Evolutionary conservation across 2,329 filamentous ascomycete species (phyloP), one percentile per base, ranked within the genome.

Genomic region (Seiridium cupressi): DNA sequence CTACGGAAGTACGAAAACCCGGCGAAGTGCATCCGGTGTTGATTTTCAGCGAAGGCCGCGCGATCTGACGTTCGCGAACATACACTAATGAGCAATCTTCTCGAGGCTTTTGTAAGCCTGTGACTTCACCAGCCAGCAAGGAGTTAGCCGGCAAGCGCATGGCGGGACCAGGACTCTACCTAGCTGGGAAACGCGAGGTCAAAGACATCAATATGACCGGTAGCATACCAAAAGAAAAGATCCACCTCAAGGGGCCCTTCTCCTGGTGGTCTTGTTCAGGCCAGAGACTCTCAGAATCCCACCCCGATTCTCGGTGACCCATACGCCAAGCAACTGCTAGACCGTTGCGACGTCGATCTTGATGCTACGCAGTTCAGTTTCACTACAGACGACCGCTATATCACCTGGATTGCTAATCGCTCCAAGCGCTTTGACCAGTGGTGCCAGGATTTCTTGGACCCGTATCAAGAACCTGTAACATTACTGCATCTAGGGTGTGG

Each of bases 401-500:
- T 66, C 18, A 49, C 59, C 31, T 67, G 63, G 49, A 61, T 65
- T 40, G 53, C 58, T 10, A 59, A 62, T 44, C 62, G 66, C 26
- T 58, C 65, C 7, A 62, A 61, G 7, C 59, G 60, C 32, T 59
- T 69, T 35, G 67, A 69, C 51, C 57, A 61, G 5, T 68, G 66
- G 67, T 65, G 65, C 36, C 58, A 63, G 44, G 51, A 48, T 5
- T 69, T 68, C 57, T 49, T 69, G 1, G 60, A 64, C 35, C 48
- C 55, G 10, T 63, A 68, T 31, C 42, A 59, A 11, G 63, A 65
- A 34, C 63, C 66, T 26, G 60, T 66, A 31, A 60, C 66, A 8
- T 66, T 69, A 8, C 60, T 69, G 2, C 66, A 69, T 38, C 64
- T 69, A 2, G 66, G 61, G 3, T 69, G 68, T 59, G 68, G 67